Evolutionary conservation across 1,284 basidiomycete species (phyloP).

Genomic region (Porphyrellus sp.): DNA sequence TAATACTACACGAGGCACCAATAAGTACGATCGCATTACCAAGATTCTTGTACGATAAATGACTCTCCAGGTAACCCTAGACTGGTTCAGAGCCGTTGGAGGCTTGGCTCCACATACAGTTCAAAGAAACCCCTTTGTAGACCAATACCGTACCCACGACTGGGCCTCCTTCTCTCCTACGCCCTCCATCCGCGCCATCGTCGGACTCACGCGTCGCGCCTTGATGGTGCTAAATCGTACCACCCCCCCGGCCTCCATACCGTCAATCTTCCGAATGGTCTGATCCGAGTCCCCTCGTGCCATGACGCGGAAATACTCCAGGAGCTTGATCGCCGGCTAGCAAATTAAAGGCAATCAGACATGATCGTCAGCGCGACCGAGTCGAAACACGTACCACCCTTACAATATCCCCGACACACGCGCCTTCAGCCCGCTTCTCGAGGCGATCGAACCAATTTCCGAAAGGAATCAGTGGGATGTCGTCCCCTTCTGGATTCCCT

Average conservation of each 20-base stretch:
- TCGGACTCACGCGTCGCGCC: background rate
- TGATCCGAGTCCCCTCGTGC: background rate
- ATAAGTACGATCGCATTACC: no score
- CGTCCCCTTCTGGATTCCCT: background rate
- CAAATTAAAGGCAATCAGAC: background rate
- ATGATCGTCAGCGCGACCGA: background rate
- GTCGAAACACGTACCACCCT: background rate
- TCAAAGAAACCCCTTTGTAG: background rate
- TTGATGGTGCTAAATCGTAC: constrained; percentile 1
- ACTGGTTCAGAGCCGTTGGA: no score
- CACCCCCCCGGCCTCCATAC: background rate
- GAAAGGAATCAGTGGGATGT: background rate
- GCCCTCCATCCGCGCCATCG: constrained; percentile 2
- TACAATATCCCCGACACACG: background rate
- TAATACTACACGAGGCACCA: no score
- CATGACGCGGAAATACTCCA: background rate
- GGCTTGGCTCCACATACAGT: no score
- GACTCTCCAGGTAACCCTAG: no score
- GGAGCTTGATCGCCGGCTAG: constrained; percentile 8
- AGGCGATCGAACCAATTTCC: background rate
- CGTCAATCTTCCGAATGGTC: background rate
- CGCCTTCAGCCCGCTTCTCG: background rate
- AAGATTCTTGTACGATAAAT: no score
- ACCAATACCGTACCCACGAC: constrained; percentile 12
- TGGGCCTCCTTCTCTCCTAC: constrained; percentile 1